Evolutionary conservation across 2,329 filamentous ascomycete genomes (phyloP).

Genomic region (Fusarium tanahbumbuense): DNA sequence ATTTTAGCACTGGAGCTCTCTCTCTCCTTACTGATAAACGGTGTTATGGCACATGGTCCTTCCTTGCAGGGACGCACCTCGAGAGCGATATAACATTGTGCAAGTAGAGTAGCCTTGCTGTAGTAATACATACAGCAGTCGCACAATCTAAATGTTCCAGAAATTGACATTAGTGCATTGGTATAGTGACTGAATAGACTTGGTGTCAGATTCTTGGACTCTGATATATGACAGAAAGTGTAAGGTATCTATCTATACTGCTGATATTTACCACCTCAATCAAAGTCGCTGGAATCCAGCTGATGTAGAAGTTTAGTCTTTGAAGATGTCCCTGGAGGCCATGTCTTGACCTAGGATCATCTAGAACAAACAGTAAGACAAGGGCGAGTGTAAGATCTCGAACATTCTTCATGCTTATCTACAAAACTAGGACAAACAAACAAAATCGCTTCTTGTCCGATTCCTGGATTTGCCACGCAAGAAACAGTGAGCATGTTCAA

Average conservation of each 20-base stretch:
- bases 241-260: background rate
- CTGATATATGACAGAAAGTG: background rate
- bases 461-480: background rate
- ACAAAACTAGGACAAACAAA: background rate
- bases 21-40: background rate
- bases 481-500: background rate
- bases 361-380: background rate
- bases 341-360: background rate
- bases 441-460: background rate
- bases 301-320: background rate
- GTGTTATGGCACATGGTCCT: background rate
- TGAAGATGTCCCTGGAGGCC: background rate
- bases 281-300: background rate
- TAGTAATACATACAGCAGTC: background rate
- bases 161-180: background rate
- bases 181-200: background rate
- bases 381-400: background rate
- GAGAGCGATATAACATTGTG: background rate
- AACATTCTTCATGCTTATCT: background rate
- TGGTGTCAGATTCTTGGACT: background rate
- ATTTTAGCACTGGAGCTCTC: background rate
- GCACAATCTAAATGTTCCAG: background rate
- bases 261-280: background rate
- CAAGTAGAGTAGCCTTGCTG: background rate
- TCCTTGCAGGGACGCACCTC: background rate